A percentile compares a stretch with the other conserved stretches of the same genome.
Conservation (phyloP, 345 rosid species). For the Eucalyptus curtisii region DNA sequence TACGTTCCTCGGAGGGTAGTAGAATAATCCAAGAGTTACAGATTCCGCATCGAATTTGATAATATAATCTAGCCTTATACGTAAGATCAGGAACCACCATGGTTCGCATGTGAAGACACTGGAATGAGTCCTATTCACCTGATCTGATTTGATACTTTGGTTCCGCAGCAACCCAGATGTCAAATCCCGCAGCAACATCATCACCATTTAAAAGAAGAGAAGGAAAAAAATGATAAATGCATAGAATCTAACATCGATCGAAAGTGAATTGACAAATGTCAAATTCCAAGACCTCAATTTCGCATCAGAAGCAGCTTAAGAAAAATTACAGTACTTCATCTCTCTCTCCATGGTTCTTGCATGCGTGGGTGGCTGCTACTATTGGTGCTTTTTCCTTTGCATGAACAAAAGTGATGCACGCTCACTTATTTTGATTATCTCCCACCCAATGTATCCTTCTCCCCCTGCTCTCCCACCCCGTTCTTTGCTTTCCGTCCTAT, state of each 20-base stretch:
- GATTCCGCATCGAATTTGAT: too few relatives aligned
- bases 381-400: neutral
- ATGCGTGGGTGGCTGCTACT: neutral
- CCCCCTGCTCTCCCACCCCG: too few relatives aligned
- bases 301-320: neutral
- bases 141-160: slow-evolving; percentile 57
- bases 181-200: slow-evolving; percentile 46
- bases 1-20: too few relatives aligned
- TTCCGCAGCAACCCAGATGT: slow-evolving; percentile 8
- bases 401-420: neutral
- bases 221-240: neutral
- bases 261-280: neutral
- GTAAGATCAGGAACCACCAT: neutral
- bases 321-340: too few relatives aligned
- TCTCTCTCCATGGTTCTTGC: neutral
- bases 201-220: neutral
- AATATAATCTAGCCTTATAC: too few relatives aligned
- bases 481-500: too few relatives aligned
- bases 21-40: too few relatives aligned
- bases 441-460: too few relatives aligned
- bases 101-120: neutral
- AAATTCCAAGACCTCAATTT: neutral
- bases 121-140: neutral
- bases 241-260: too few relatives aligned
- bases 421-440: too few relatives aligned